These are phyloP conservation scores for Opeltia flavorubescens DNA, from an alignment of 495 filamentous ascomycete genomes.

Conservation along the genomic window DNA sequence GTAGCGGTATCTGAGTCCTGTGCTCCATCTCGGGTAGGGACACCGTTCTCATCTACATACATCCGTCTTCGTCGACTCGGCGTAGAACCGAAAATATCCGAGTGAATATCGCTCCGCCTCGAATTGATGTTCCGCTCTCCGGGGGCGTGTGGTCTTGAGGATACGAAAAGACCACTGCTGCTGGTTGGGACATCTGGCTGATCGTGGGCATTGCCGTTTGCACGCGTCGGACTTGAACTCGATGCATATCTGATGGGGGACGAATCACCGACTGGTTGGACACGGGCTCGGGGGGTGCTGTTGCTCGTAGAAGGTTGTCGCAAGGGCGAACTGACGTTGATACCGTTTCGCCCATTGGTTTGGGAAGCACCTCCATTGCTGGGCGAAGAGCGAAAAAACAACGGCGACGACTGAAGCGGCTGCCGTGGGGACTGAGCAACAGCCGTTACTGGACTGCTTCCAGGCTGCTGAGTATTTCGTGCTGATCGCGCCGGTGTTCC, in stretches of 20 bases:
- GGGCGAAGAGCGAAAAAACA: constrained; percentile 73
- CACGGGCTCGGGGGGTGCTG: constrained; percentile 52
- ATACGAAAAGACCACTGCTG: constrained; percentile 76
- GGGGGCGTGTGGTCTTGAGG: constrained; percentile 37
- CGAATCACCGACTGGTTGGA: constrained; percentile 44
- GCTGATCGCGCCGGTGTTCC: constrained; percentile 28
- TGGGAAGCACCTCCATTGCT: constrained; percentile 42
- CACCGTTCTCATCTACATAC: constrained; percentile 70
- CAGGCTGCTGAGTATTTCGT: constrained; percentile 24
- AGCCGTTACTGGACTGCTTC: constrained; percentile 16
- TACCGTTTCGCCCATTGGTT: constrained; percentile 29
- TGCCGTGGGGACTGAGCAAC: constrained; percentile 20
- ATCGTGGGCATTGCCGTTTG: constrained; percentile 30
- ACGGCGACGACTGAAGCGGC: constrained; percentile 56
- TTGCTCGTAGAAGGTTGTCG: constrained; percentile 48
- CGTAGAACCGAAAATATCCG: constrained; percentile 55
- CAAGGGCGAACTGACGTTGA: constrained; percentile 53
- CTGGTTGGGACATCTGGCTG: constrained; percentile 58
- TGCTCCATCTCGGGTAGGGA: constrained; percentile 43
- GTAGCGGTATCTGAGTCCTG: constrained; percentile 61
- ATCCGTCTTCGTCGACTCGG: constrained; percentile 51
- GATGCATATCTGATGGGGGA: constrained; percentile 81
- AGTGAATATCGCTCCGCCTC: constrained; percentile 72
- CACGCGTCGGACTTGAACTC: constrained; percentile 65
- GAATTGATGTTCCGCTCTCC: constrained; percentile 32